Evolutionary conservation across 495 filamentous ascomycete genomes (phyloP), one percentile per base, ranked within the genome.

Genomic region (Collariella sp.): DNA sequence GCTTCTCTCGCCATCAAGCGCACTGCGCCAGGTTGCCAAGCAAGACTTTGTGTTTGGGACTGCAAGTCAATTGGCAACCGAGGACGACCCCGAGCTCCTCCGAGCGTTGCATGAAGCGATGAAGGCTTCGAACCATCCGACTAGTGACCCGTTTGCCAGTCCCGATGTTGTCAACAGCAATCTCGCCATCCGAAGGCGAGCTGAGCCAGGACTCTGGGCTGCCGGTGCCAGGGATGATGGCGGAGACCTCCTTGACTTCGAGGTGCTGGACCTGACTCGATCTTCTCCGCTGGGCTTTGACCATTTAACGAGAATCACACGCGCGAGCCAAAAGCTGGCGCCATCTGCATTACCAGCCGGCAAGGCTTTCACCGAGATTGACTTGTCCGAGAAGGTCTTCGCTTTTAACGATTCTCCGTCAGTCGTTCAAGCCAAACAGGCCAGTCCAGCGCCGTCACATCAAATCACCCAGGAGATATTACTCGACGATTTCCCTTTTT

Each of bases 41-140:
- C 91, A 95, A 64, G 83, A 91, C 56, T 84, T 95, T 56, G 69
- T 96, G 2, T 97, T 97, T 67, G 91, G 91, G 15, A 96, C 89
- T 1, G 94, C 86, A 16, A 96, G 91, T 67, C 91, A 97, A 66
- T 71, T 97, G 16, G 86, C 86, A 44, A 75, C 76, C 49, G 85
- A 88, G 35, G 83, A 89, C 46, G 88, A 88, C 0, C 85, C 87
- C 3, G 74, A 76, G 2, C 76, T 82, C 5, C 70, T 90, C 4
- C 76, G 79, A 46, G 80, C 91, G 46, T 71, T 86, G 33, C 87
- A 91, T 52, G 67, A 78, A 59, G 86, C 87, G 16, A 83, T 91
- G 54, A 73, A 72, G 52, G 74, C 76, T 46, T 91, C 88, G 0
- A 77, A 75, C 39, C 59, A 69, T 23, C 39, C 65, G 0, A 67